Base-by-base conservation (phyloP, 164 flowering plant species). In the Tinospora cordifolia region DNA sequence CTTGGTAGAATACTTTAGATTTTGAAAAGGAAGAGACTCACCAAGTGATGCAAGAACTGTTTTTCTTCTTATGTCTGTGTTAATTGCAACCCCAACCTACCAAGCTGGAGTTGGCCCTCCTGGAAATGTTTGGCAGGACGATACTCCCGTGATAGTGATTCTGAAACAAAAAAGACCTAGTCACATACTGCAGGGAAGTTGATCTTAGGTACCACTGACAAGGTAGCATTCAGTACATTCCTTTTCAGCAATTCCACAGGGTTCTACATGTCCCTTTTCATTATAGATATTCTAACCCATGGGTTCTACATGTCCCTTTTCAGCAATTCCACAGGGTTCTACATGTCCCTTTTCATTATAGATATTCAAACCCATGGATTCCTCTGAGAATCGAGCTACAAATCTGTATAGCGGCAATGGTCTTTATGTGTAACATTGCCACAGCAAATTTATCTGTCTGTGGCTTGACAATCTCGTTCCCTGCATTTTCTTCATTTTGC, bases 71-170 rank as follows among this genome's bases (percentile, higher is more conserved):
- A 46, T 70, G 41, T 66, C 15, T 1, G 72, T 70, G 19, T 57
- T 70, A 27, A 70, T 70, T 24, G 66, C 66, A 26, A 44, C 65
- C 1, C 59, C 66, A 14, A 70, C 72, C 2, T 70, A 62, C 66
- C 72, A 70, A 70, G 72, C 72, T 10, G 66, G 57, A n/a, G 54
- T 70, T 5, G 62, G 72, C 49, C 72, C 72, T 25, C 72, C 72
- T 12, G 72, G 72, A 44, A 66, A 57, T 25, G 15, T 70, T 62
- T 70, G 72, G 72, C 65, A 62, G n/a, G 66, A 44, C n/a, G n/a
- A n/a, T n/a, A n/a, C n/a, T n/a, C n/a, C n/a, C n/a, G n/a, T 19
- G 3, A 26, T 25, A 44, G 17, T 15, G 46, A 9, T 10, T 10
- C 40, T 54, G 24, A 15, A 15, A 39, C 38, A 17, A 36, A 21